These are phyloP conservation scores for Cystobasidium ongulense DNA, from an alignment of 768 basidiomycete genomes.

Conservation along the genomic window DNA sequence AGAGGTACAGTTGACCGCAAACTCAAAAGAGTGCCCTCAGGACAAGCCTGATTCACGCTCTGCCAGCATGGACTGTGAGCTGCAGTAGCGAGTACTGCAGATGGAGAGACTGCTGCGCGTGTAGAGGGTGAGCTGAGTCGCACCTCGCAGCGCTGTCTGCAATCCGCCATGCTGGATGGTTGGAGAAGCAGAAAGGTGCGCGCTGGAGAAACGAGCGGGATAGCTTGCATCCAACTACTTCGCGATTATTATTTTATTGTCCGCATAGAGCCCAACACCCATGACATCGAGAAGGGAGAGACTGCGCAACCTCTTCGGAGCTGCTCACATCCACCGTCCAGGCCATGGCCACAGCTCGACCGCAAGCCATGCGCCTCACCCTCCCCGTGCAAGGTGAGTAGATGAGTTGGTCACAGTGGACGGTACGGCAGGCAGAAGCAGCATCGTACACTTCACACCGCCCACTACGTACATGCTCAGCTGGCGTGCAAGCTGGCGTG, in stretches of 20 bases:
- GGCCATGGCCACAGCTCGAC: background rate
- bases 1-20: background rate
- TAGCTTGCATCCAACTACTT: background rate
- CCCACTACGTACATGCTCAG: background rate
- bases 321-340: background rate
- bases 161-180: constrained; percentile 9
- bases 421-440: too few species aligned
- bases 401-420: too few species aligned
- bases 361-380: background rate
- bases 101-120: constrained; percentile 26
- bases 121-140: background rate
- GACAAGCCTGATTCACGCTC: constrained; percentile 1
- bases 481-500: background rate
- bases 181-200: background rate
- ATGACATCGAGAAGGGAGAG: background rate
- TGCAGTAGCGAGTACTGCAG: background rate
- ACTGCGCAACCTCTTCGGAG: constrained; percentile 9
- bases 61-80: background rate
- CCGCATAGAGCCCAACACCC: background rate
- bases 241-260: background rate
- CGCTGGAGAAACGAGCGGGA: background rate
- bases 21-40: constrained; percentile 25
- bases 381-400: background rate
- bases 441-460: too few species aligned
- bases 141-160: constrained; percentile 10